Evolutionary conservation across 2,329 filamentous ascomycete genomes (phyloP), one percentile per base, ranked within the genome.

Genomic region (Aspergillus ustus): DNA sequence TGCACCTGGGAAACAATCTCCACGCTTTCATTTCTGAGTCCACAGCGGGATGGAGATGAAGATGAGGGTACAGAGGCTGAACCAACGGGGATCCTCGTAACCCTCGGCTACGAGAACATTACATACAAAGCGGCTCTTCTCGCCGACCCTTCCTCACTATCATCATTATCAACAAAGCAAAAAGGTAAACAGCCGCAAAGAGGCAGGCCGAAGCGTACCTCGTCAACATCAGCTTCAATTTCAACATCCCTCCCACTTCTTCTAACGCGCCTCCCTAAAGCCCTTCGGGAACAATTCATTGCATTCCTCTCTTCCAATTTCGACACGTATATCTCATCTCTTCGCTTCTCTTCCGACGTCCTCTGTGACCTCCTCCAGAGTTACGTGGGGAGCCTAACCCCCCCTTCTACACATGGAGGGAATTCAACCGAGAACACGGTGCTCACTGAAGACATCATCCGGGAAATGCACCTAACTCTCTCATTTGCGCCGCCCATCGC

Each of bases 61-160:
- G 19, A 40, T 52, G 19, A 51, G 11, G 22, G 6, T 25, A 25
- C 25, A 40, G 34, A 40, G 5, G 34, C 11, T 2, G 11, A 52
- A 25, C 60, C 66, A 74, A 13, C 72, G 1, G 84, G 84, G 4
- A 77, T 86, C 8, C 67, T 81, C 19, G 73, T 85, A 13, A 77
- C 72, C n/a, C 72, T 85, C 25, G 75, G 79, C 44, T 85, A 84
- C 63, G 81, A 84, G 62, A 79, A 78, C 50, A 76, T 77, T 52
- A 73, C 69, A 19, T 84, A 85, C 73, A 81, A 80, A 66, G 82
- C 82, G 3, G 78, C 83, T n/a, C 73, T 85, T 2, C 75, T 85
- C 6, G 72, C 81, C 2, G 73, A 78, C 17, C 71, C 55, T 25
- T 25, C 25, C 20, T 43, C 48, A 7, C 9, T 34, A 6, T 31